These are phyloP conservation scores for Dianthus caryophyllus DNA, from an alignment of 148 eudicot genomes.

Conservation along the genomic window DNA sequence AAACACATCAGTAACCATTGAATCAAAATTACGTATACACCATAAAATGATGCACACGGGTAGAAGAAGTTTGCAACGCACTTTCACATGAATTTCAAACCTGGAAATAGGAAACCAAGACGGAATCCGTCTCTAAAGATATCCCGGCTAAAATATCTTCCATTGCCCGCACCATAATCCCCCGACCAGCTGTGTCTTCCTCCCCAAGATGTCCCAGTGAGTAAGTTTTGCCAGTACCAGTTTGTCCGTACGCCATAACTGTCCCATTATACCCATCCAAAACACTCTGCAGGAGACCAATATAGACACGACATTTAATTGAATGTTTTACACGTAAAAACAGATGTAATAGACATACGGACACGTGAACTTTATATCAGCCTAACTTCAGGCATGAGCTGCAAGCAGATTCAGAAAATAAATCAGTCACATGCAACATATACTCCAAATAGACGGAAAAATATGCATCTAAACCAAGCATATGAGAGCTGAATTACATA, in stretches of 20 bases:
- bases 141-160: slow-evolving; percentile 76
- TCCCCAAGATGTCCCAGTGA: slow-evolving; percentile 86
- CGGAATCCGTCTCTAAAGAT: slow-evolving; percentile 54
- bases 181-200: slow-evolving; percentile 81
- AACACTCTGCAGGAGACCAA: slow-evolving; percentile 60
- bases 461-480: not conserved
- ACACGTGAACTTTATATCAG: not conserved
- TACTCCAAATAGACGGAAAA: not conserved
- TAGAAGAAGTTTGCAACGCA: not conserved
- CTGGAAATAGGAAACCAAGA: slow-evolving; percentile 79
- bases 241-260: slow-evolving; percentile 93
- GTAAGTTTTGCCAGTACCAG: slow-evolving; percentile 92
- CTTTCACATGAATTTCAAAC: slow-evolving; percentile 28
- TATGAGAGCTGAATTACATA: not conserved
- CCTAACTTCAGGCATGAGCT: not conserved
- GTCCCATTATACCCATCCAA: slow-evolving; percentile 93
- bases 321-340: not conserved
- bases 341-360: not conserved
- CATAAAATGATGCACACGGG: not conserved
- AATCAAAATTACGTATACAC: not conserved
- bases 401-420: slow-evolving; percentile 6
- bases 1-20: not conserved
- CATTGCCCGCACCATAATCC: slow-evolving; percentile 95
- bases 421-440: not conserved
- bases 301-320: not conserved